Evolutionary conservation across 164 flowering plant species (phyloP).

Genomic region (Echeveria elegans): DNA sequence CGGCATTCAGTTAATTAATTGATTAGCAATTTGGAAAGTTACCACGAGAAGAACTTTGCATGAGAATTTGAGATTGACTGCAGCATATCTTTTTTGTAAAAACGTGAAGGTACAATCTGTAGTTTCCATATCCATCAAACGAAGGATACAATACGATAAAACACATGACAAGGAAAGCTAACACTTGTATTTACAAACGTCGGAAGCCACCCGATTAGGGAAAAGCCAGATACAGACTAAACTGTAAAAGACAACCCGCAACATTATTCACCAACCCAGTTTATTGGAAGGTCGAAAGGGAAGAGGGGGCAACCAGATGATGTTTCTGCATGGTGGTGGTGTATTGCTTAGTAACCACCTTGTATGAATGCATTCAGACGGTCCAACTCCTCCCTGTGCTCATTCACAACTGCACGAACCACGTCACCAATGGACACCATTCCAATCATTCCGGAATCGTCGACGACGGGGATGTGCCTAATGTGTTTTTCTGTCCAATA

Average conservation of each 20-base stretch:
- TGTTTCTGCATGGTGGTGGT: background rate
- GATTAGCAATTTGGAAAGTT: too few species aligned
- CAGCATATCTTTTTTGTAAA: background rate
- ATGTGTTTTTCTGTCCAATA: conserved; percentile 74
- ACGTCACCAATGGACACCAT: conserved; percentile 99
- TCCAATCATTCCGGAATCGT: conserved; percentile 65
- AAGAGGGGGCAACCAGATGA: background rate
- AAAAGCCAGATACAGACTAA: background rate
- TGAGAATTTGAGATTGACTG: too few species aligned
- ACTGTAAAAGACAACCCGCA: background rate
- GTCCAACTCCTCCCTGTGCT: conserved; percentile 87
- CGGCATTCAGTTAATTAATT: too few species aligned
- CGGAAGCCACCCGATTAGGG: background rate
- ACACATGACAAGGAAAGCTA: background rate
- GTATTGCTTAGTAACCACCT: conserved; percentile 82
- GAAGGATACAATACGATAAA: background rate
- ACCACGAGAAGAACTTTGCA: too few species aligned
- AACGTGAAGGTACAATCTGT: background rate
- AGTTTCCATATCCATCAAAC: background rate
- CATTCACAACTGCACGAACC: conserved; percentile 93
- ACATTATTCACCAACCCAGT: background rate
- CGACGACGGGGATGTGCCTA: conserved; percentile 91
- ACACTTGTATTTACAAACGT: background rate
- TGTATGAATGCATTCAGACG: conserved; percentile 90
- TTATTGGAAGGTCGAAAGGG: background rate